These are phyloP conservation scores for Syzygium grande DNA, from an alignment of 345 rosid genomes.

Conservation along the genomic window DNA sequence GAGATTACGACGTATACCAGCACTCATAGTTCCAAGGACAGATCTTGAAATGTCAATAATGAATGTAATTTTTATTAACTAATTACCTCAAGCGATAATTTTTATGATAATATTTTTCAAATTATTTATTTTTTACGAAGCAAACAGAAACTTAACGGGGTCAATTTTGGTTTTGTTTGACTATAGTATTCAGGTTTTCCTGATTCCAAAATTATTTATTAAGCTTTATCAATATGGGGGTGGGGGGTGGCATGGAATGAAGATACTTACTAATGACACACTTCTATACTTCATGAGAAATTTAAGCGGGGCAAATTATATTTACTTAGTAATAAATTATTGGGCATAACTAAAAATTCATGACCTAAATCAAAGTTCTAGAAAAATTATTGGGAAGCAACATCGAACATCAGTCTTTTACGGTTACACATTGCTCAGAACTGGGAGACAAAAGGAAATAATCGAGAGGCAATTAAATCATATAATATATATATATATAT, in stretches of 20 bases:
- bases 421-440: background rate
- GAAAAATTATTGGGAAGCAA: background rate
- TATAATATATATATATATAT: no score
- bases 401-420: background rate
- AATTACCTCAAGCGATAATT: no score
- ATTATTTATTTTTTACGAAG: no score
- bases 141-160: no score
- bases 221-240: background rate
- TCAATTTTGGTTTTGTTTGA: background rate
- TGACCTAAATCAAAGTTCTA: background rate
- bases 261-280: background rate
- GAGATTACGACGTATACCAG: background rate
- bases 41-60: background rate
- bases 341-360: background rate
- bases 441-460: background rate
- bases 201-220: background rate
- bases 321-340: background rate
- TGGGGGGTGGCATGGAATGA: background rate
- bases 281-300: background rate
- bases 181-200: background rate
- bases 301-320: background rate
- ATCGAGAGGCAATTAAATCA: background rate
- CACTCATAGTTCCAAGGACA: background rate
- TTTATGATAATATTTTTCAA: no score
- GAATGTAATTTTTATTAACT: no score